These are phyloP conservation scores for Trichoderma sp. DNA, from an alignment of 2,329 filamentous ascomycete species.

Conservation along the genomic window DNA sequence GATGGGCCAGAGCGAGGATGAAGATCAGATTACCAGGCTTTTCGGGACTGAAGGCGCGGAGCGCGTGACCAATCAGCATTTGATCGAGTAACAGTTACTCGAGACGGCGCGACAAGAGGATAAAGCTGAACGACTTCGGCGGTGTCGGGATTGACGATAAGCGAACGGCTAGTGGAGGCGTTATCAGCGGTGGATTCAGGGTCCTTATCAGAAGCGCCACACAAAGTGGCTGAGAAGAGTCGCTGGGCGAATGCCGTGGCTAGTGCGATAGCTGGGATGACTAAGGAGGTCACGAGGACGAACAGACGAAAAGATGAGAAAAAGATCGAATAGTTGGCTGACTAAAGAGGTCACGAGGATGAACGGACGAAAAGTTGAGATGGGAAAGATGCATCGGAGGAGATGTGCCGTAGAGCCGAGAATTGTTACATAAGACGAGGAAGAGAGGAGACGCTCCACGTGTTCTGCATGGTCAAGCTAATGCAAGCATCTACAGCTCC, in stretches of 20 bases:
- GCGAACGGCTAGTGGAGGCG: conserved; percentile 5
- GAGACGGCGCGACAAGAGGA: background rate
- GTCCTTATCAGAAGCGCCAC: conserved; percentile 4
- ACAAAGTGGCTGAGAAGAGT: background rate
- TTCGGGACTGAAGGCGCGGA: background rate
- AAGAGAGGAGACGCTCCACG: background rate
- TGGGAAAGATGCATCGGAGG: no score
- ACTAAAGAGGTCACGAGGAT: no score
- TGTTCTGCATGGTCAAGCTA: background rate
- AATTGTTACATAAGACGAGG: background rate
- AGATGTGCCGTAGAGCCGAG: background rate
- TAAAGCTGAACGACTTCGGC: conserved; percentile 8
- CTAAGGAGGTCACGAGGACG: background rate
- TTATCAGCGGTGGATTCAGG: conserved; percentile 5
- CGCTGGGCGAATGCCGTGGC: background rate
- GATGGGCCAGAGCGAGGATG: conserved; percentile 3
- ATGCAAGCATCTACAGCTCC: background rate
- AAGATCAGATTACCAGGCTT: background rate
- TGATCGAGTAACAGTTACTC: conserved; percentile 21
- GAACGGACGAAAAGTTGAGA: background rate
- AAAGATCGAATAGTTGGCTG: no score
- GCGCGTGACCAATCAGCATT: conserved; percentile 16
- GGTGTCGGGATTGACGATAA: conserved; percentile 20
- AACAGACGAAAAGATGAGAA: background rate
- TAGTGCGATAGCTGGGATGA: background rate